Evolutionary conservation across 2,329 filamentous ascomycete genomes (phyloP), one percentile per base, ranked within the genome.

Genomic region (Sclerotinia minor): DNA sequence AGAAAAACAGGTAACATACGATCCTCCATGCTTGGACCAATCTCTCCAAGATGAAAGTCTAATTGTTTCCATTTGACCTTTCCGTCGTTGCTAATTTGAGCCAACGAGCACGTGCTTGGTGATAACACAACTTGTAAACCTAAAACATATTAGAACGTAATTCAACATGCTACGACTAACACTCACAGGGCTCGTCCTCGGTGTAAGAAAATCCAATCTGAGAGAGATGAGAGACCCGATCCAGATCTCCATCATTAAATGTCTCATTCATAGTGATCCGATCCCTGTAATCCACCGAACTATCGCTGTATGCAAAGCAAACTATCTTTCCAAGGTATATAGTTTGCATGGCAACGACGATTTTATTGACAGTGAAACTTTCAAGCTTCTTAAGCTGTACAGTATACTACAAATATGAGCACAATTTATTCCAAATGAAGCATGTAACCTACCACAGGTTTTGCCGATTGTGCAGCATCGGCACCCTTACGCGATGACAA

Each of bases 251-350:
- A 67, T 89, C 85, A 6, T 85, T 84, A 70, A 86, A 88, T 0
- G 94, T 81, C 65, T 89, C 83, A 5, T 87, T 83, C 84, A 96
- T 89, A 0, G 87, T 91, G 59, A 85, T 83, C 15, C 92, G 86
- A 75, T 96, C 91, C 67, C 92, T 87, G 77, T 94, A 92, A 72
- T 95, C 89, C 4, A 96, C 82, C 0, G 88, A 90, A 15, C 94
- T 92, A 76, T 97, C 93, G 70, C 91, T 91, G 73, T 92, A 92
- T 35, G 85, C 84, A 68, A 97, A 82, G 41, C 89, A 88, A 2
- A 97, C 71, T 2, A 90, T 83, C 68, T 87, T 92, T 60, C 91
- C 90, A 69, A 89, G 87, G 73, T 90, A 89, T 24, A 91, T 82
- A 2, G 87, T 81, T 58, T 89, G 85, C 41, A 95, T 81, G 0